Conservation (phyloP, 805 yeast genomes). For the Aciculoconidium aculeatum region DNA sequence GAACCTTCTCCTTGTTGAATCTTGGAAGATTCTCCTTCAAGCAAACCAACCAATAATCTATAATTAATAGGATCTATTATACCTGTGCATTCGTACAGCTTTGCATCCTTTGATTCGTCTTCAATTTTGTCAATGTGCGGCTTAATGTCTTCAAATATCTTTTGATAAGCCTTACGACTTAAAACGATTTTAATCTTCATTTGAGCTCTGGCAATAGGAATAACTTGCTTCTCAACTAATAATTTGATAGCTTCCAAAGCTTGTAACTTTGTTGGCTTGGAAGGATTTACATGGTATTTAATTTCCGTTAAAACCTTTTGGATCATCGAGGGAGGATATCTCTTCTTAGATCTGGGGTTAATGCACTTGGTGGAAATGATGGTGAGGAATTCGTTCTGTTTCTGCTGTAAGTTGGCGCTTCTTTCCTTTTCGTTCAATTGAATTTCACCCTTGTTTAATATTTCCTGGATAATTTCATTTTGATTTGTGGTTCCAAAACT, state of each 20-base stretch:
- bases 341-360: slow-evolving; percentile 81
- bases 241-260: slow-evolving; percentile 87
- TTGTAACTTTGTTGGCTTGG: slow-evolving; percentile 75
- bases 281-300: slow-evolving; percentile 71
- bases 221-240: slow-evolving; percentile 69
- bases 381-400: slow-evolving; percentile 75
- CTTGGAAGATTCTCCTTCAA: slow-evolving; percentile 41
- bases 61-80: slow-evolving; percentile 84
- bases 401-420: slow-evolving; percentile 62
- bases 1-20: slow-evolving; percentile 52
- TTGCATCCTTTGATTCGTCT: slow-evolving; percentile 39
- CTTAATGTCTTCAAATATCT: slow-evolving; percentile 25
- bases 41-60: slow-evolving; percentile 59
- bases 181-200: slow-evolving; percentile 77
- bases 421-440: slow-evolving; percentile 94
- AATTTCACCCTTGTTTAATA: slow-evolving; percentile 85
- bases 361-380: slow-evolving; percentile 86
- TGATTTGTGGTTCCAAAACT: slow-evolving; percentile 73
- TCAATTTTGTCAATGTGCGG: slow-evolving; percentile 33
- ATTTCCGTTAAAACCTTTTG: slow-evolving; percentile 76
- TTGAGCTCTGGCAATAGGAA: slow-evolving; percentile 90
- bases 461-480: slow-evolving; percentile 72
- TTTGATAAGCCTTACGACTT: slow-evolving; percentile 47
- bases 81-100: slow-evolving; percentile 42
- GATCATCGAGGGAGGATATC: slow-evolving; percentile 93